Base-by-base conservation (phyloP, 139 green algal species). In the Coelastrella sp. region DNA sequence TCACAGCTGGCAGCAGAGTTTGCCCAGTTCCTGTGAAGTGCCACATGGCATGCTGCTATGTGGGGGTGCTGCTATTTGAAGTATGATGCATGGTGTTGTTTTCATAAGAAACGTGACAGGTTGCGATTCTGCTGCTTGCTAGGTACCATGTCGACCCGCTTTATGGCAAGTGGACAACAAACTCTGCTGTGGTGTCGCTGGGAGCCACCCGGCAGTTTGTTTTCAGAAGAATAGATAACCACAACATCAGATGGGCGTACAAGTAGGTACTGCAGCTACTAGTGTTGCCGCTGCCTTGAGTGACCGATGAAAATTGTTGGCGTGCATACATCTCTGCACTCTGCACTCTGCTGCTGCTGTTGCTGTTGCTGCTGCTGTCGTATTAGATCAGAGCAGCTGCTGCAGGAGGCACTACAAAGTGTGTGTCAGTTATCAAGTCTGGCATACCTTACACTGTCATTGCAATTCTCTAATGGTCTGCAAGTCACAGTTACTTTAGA, bases 81-180 rank as follows among this genome's bases (percentile, higher is more conserved):
- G 35, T 49, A 49, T 49, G 35, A 49, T 49, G 35, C 35, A 49
- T 49, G n/a, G n/a, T n/a, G n/a, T n/a, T n/a, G n/a, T n/a, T n/a
- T n/a, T n/a, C n/a, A n/a, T n/a, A n/a, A n/a, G n/a, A n/a, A n/a
- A n/a, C n/a, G n/a, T n/a, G 35, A 49, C 70, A 24, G 70, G 22
- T 83, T 61, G 7, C 24, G 79, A 24, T 70, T 19, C 20, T 68
- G 56, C 20, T 85, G 79, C 35, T 85, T 57, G 57, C 57, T 25
- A 85, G 79, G 22, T 95, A 90, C 90, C 93, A 95, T 65, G 87
- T 90, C 10, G 93, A 95, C 65, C 93, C 93, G 0, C 78, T 94
- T 61, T 70, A 85, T 25, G 80, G n/a, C 89, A 78, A 82, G 78
- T 95, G 93, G 93, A 90, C 90, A 0, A 85, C 90, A 8, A 70